Percentiles rank a stretch among this genome's conserved stretches.
phyloP scores from a whole-genome alignment of 164 flowering plant genomes.

The Stephania cephalantha region DNA sequence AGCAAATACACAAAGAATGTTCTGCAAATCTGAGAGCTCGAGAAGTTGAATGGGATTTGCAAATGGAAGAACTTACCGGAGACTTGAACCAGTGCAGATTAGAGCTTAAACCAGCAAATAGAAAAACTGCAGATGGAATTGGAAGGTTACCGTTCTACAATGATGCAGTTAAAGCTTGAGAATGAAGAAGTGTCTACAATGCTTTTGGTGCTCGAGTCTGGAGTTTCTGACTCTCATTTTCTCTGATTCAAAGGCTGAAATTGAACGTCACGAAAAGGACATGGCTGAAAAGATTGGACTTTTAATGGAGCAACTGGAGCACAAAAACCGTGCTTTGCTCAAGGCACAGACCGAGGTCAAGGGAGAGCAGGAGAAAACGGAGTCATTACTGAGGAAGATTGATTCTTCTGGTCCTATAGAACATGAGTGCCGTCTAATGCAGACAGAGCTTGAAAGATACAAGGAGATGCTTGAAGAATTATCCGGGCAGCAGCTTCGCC shows the following conservation, averaged over 20 bases:
- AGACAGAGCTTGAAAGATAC: neutral
- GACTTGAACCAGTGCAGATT: constrained; percentile 27
- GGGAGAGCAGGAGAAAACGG: neutral
- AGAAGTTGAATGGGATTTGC: constrained; percentile 44
- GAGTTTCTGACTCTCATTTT: constrained; percentile 23
- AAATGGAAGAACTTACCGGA: constrained; percentile 23
- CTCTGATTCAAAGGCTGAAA: constrained; percentile 9
- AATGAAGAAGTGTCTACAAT: constrained; percentile 29
- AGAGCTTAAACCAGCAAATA: constrained; percentile 22
- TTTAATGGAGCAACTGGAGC: constrained; percentile 21
- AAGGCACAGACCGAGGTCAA: constrained; percentile 17
- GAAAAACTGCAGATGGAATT: constrained; percentile 33
- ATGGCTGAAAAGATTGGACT: constrained; percentile 15
- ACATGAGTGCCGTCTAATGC: neutral
- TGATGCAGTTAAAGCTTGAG: constrained; percentile 21
- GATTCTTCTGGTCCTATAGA: neutral
- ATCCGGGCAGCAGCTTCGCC: no score
- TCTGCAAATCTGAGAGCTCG: constrained; percentile 33
- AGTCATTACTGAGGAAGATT: neutral
- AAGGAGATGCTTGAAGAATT: neutral
- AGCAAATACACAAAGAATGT: constrained; percentile 48
- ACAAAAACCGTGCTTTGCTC: constrained; percentile 17
- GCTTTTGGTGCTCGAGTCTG: constrained; percentile 27
- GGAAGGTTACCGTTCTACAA: constrained; percentile 23
- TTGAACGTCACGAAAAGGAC: constrained; percentile 8